A percentile compares a stretch with the other conserved stretches of the same genome.
Evolutionary conservation across 164 flowering plant genomes (phyloP).

Genomic region (Litsea cubeba): DNA sequence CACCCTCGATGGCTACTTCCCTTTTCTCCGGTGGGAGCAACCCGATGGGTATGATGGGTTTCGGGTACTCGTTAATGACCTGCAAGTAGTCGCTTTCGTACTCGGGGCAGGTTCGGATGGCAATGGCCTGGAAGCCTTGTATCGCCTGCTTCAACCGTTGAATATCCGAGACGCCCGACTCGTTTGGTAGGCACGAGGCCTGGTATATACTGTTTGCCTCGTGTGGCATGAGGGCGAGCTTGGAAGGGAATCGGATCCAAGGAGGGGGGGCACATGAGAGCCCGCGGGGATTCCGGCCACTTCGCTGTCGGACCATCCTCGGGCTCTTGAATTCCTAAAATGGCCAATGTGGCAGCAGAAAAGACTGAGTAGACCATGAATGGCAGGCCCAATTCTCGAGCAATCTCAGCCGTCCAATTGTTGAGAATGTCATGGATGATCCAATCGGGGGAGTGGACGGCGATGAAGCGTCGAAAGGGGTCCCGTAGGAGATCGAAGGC

Average conservation of each 20-base stretch:
- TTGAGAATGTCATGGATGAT: constrained; percentile 25
- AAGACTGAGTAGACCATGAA: constrained; percentile 14
- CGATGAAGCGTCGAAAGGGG: constrained; percentile 14
- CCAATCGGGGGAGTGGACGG: constrained; percentile 23
- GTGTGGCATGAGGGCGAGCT: constrained; percentile 11
- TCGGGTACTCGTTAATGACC: constrained; percentile 32
- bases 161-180: constrained; percentile 26
- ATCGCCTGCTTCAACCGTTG: constrained; percentile 21
- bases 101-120: constrained; percentile 38
- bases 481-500: constrained; percentile 21
- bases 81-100: constrained; percentile 51
- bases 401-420: constrained; percentile 23
- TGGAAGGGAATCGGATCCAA: constrained; percentile 37
- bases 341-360: constrained; percentile 11
- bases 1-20: background rate
- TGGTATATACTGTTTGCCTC: constrained; percentile 3
- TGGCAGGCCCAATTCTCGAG: constrained; percentile 11
- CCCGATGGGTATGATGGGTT: constrained; percentile 51
- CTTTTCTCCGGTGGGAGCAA: constrained; percentile 20
- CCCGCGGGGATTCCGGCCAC: constrained; percentile 14
- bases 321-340: constrained; percentile 11
- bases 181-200: background rate
- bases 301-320: background rate
- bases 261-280: constrained; percentile 21
- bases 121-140: constrained; percentile 31